These are phyloP conservation scores for Epichloe aotearoae DNA, from an alignment of 2,329 filamentous ascomycete species.

Conservation along the genomic window DNA sequence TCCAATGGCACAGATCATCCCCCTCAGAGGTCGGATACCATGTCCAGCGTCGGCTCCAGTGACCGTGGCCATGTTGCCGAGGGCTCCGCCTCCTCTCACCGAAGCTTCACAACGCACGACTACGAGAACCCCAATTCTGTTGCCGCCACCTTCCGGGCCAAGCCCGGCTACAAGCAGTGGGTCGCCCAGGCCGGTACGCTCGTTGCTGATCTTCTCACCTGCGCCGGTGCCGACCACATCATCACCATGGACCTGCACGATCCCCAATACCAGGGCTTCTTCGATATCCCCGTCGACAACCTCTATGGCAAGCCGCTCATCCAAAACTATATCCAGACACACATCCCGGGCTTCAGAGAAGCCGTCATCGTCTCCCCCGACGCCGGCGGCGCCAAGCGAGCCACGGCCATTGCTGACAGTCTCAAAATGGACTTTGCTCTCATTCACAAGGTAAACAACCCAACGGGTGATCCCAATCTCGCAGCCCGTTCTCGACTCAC, in stretches of 20 bases:
- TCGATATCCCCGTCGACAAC: conserved; percentile 97
- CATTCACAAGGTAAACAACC: conserved; percentile 68
- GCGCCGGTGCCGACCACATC: conserved; percentile 89
- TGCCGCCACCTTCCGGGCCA: conserved; percentile 50
- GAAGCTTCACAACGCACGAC: conserved; percentile 50
- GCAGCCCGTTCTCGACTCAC: conserved; percentile 22
- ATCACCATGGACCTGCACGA: conserved; percentile 98
- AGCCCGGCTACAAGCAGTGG: conserved; percentile 96
- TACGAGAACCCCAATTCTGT: conserved; percentile 44
- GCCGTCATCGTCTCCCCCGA: conserved; percentile 89
- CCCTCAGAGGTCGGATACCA: conserved; percentile 23
- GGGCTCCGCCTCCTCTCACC: conserved; percentile 27
- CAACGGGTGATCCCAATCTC: not conserved
- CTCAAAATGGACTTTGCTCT: conserved; percentile 91
- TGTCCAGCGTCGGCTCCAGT: conserved; percentile 21
- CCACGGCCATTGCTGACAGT: conserved; percentile 86
- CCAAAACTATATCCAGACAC: conserved; percentile 59
- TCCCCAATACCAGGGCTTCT: conserved; percentile 96
- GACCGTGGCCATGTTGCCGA: conserved; percentile 25
- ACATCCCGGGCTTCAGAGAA: conserved; percentile 72
- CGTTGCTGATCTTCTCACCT: conserved; percentile 86
- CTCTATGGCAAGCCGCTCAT: conserved; percentile 72
- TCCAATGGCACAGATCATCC: conserved; percentile 18
- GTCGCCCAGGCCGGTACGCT: conserved; percentile 93
- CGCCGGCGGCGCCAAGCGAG: conserved; percentile 90